Evolutionary conservation across 768 basidiomycete species (phyloP), one percentile per base, ranked within the genome.

Genomic region (Agaricus subrufescens): DNA sequence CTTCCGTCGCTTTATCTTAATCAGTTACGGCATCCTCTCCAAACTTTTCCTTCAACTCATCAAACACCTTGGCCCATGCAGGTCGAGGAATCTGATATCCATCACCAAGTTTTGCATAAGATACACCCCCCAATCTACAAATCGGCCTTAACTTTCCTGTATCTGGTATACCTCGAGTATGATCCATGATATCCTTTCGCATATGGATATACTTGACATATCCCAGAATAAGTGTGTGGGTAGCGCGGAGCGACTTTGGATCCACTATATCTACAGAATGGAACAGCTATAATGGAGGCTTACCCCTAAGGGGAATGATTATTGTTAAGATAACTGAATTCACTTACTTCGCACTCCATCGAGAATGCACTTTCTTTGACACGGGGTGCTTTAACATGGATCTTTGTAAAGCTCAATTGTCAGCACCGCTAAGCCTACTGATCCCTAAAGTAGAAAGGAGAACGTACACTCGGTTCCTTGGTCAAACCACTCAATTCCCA

Each of bases 401-500:
- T 62, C 76, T 75, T 70, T 19, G 19, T 19, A 68, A 62, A 52
- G 3, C 25, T 30, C 56, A 44, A 26, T 46, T 4, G 31, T 31
- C 11, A 40, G 5, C 34, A 2, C 34, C 7, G 34, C 11, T 15
- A n/a, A 48, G 51, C n/a, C 3, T 37, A 27, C 12, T 9, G 10
- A 40, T 9, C n/a, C 31, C 6, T 15, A 11, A 25, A 23, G 38
- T 14, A 3, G 10, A n/a, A 39, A 3, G 12, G 9, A 52, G 43
- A 29, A 66, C 78, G 60, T 66, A 85, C 84, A 57, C 85, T 83
- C 3, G 76, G 72, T 58, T 74, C 79, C 63, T 73, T 76, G 3
- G 83, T 85, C 56, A 86, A 65, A 11, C 86, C 86, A 46, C 82
- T 82, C 43, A 86, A 64, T 4, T 69, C 69, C 86, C 87, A 87